Base-by-base conservation (phyloP, 306 rosid species). In the Argentina anserina region DNA sequence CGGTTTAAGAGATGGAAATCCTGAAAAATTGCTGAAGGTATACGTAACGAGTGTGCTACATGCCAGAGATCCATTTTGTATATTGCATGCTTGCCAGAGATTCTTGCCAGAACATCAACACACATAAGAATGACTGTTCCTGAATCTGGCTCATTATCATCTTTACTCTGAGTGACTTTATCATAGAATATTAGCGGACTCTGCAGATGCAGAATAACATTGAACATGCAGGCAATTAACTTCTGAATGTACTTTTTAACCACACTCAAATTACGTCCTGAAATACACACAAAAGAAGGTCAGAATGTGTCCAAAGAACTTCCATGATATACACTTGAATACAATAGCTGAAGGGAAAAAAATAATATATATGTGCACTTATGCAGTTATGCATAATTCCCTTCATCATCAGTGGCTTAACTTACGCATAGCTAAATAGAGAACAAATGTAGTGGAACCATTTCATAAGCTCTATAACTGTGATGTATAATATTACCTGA, bases 91-190 rank as follows among this genome's bases (percentile, higher is more conserved):
- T 86, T 93, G 79, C 96, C 91, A 28, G 91, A 89, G 63, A 89
- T 73, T 81, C 92, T 83, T 71, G 72, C 78, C 20, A 91, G 94
- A 71, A 91, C 90, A 80, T 91, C 91, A 86, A 91, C 89, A 76
- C 97, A 85, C 98, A 93, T 91, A 72, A 91, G 94, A 86, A 91
- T 81, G 75, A 89, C 86, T 23, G 98, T 67, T 81, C 97, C 97
- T 25, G 94, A 85, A 91, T 93, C 98, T 33, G 96, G 96, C 74
- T 80, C 66, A 69, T 52, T 62, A 63, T 75, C 63, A 47, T 75
- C 83, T 70, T 77, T 73, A 50, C 69, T 56, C 75, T 69, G 66
- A 3, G 79, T 65, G 83, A 61, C 53, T 72, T 76, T 81, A 80
- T 41, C 85, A 70, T 85, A 73, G 79, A 93, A 91, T 31, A 89